Percentiles rank a stretch among this genome's conserved stretches.
Evolutionary conservation across 2,329 filamentous ascomycete species (phyloP).

Genomic region (Colletotrichum sp.): DNA sequence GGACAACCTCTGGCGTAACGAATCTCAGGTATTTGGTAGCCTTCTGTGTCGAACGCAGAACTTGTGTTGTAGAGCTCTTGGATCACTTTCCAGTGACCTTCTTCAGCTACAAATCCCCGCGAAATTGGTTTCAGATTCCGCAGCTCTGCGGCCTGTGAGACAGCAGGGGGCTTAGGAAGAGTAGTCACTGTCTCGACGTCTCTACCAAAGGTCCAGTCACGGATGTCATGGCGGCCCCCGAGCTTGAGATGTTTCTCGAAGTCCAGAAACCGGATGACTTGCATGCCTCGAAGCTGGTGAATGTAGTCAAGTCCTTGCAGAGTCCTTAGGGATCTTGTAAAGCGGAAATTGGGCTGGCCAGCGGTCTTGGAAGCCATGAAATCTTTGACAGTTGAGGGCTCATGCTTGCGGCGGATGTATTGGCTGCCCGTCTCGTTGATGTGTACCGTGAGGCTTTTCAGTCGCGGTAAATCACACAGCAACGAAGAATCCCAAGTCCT

Average conservation of each 20-base stretch:
- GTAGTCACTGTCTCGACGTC: slow-evolving; percentile 32
- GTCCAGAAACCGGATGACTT: slow-evolving; percentile 46
- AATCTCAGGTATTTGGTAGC: neutral
- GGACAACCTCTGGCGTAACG: neutral
- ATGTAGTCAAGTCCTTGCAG: slow-evolving; percentile 52
- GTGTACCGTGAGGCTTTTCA: slow-evolving; percentile 45
- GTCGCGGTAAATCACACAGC: slow-evolving; percentile 39
- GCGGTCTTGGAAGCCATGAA: slow-evolving; percentile 34
- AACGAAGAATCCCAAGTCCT: slow-evolving; percentile 40
- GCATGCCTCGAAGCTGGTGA: slow-evolving; percentile 47
- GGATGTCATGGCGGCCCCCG: slow-evolving; percentile 22
- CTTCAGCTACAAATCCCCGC: neutral
- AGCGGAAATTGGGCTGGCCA: slow-evolving; percentile 44
- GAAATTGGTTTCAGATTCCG: slow-evolving; percentile 25
- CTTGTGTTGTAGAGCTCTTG: neutral
- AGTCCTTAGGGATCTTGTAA: slow-evolving; percentile 39
- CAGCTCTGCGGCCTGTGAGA: slow-evolving; percentile 22
- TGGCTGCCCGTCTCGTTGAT: slow-evolving; percentile 38
- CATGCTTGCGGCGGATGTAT: slow-evolving; percentile 41
- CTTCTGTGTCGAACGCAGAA: neutral
- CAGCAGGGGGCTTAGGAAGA: slow-evolving; percentile 23
- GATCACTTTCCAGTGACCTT: neutral
- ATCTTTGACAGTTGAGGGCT: slow-evolving; percentile 25
- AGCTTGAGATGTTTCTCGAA: slow-evolving; percentile 25
- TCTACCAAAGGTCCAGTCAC: slow-evolving; percentile 36